phyloP scores from a whole-genome alignment of 768 basidiomycete species.

The Leccinum disarticulatum region DNA sequence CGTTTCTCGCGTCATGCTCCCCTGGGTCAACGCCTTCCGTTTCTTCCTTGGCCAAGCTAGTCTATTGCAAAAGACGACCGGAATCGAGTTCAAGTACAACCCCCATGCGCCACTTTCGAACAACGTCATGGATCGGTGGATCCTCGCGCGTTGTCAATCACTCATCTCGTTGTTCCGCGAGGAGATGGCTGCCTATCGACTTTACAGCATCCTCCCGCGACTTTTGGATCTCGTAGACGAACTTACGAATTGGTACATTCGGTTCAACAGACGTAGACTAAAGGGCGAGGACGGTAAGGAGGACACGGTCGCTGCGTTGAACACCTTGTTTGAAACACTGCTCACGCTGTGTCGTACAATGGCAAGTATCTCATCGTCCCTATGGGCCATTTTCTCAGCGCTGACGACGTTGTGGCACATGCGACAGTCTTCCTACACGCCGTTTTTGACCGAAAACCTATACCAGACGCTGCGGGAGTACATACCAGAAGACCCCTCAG shows the following conservation, averaged over 20 bases:
- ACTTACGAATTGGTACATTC: conserved; percentile 99
- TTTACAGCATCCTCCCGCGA: conserved; percentile 97
- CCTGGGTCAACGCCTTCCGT: conserved; percentile 98
- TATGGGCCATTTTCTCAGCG: not conserved
- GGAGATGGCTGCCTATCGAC: conserved; percentile 96
- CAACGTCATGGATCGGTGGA: conserved; percentile 99
- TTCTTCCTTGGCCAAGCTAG: conserved; percentile 97
- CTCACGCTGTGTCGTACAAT: conserved; percentile 94
- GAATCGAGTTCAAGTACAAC: conserved; percentile 81
- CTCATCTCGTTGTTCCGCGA: conserved; percentile 87
- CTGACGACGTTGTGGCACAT: conserved; percentile 2
- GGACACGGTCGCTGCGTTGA: conserved; percentile 85
- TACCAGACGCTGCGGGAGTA: conserved; percentile 88
- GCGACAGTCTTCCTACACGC: conserved; percentile 90
- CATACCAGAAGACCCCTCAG: conserved; percentile 72
- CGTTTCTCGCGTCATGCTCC: conserved; percentile 91
- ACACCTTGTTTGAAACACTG: conserved; percentile 93
- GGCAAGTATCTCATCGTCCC: conserved; percentile 48
- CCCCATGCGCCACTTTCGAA: conserved; percentile 77
- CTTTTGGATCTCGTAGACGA: conserved; percentile 91
- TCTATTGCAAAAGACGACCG: conserved; percentile 77
- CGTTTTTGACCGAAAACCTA: conserved; percentile 95
- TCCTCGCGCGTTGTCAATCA: conserved; percentile 96
- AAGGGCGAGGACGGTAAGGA: conserved; percentile 93
- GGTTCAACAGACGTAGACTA: conserved; percentile 92